phyloP scores from a whole-genome alignment of 345 rosid species.

The Salix viminalis region DNA sequence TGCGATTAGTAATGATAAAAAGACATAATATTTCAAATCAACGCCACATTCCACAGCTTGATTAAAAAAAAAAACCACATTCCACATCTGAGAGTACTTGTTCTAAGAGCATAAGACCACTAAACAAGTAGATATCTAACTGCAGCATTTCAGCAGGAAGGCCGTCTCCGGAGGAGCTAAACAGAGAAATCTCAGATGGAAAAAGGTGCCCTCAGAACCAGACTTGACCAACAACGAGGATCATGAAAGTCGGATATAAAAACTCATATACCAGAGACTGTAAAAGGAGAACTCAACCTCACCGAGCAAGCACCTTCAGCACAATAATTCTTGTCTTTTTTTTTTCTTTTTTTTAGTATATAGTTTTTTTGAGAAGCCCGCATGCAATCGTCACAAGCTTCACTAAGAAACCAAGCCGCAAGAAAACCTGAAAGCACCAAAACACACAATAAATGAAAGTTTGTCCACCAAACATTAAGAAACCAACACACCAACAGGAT shows the following conservation, averaged over 20 bases:
- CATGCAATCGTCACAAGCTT: conserved; percentile 41
- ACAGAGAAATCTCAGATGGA: background rate
- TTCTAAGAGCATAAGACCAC: background rate
- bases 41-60: conserved; percentile 3
- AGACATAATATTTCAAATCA: background rate
- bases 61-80: background rate
- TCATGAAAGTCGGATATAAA: background rate
- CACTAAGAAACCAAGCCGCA: conserved; percentile 41
- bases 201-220: background rate
- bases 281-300: conserved; percentile 21
- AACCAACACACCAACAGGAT: background rate
- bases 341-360: conserved; percentile 13
- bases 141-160: background rate
- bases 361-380: conserved; percentile 36
- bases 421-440: conserved; percentile 39
- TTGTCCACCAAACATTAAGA: background rate
- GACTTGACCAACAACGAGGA: background rate
- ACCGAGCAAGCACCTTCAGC: conserved; percentile 34
- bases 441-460: background rate
- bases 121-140: background rate
- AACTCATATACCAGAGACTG: conserved; percentile 13
- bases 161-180: background rate
- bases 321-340: conserved; percentile 24
- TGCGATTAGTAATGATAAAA: background rate
- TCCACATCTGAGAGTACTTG: conserved; percentile 2